These are phyloP conservation scores for Ceratocystis ficicola DNA, from an alignment of 2,329 filamentous ascomycete species.

Conservation along the genomic window DNA sequence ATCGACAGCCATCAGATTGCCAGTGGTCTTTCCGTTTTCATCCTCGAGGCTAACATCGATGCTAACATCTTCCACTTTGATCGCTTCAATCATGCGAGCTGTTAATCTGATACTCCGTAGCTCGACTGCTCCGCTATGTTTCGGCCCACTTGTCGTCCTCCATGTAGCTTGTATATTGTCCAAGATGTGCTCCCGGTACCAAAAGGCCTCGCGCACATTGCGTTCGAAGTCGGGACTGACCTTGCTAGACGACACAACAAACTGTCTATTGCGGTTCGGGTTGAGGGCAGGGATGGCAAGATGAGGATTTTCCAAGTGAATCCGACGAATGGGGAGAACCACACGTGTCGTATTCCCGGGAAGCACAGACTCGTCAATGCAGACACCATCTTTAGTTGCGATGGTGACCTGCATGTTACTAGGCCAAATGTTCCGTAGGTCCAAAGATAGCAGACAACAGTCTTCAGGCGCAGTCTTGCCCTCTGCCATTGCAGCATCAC, in stretches of 20 bases:
- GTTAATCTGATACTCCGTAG: constrained; percentile 63
- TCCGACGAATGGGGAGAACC: constrained; percentile 60
- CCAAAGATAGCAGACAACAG: constrained; percentile 67
- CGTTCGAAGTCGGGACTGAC: constrained; percentile 70
- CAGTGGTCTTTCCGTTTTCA: constrained; percentile 25
- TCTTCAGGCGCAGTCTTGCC: constrained; percentile 7
- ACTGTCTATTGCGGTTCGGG: constrained; percentile 74
- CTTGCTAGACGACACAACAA: constrained; percentile 72
- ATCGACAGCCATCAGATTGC: constrained; percentile 29
- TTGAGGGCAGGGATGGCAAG: constrained; percentile 69
- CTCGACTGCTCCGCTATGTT: constrained; percentile 57
- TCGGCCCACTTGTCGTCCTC: constrained; percentile 43
- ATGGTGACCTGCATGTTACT: constrained; percentile 59
- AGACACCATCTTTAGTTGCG: constrained; percentile 38
- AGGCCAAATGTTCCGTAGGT: constrained; percentile 84
- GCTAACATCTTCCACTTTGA: constrained; percentile 68
- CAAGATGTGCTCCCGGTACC: constrained; percentile 76
- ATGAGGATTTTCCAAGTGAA: constrained; percentile 66
- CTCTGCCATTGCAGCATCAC: background rate
- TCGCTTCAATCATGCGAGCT: constrained; percentile 66
- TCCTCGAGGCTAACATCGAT: constrained; percentile 36
- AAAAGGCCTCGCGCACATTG: constrained; percentile 69
- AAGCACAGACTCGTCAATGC: constrained; percentile 45
- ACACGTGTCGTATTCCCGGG: constrained; percentile 61
- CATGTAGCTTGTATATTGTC: constrained; percentile 59